Evolutionary conservation across 2,329 filamentous ascomycete species (phyloP), one percentile per base, ranked within the genome.

Genomic region (Cercospora sp.): DNA sequence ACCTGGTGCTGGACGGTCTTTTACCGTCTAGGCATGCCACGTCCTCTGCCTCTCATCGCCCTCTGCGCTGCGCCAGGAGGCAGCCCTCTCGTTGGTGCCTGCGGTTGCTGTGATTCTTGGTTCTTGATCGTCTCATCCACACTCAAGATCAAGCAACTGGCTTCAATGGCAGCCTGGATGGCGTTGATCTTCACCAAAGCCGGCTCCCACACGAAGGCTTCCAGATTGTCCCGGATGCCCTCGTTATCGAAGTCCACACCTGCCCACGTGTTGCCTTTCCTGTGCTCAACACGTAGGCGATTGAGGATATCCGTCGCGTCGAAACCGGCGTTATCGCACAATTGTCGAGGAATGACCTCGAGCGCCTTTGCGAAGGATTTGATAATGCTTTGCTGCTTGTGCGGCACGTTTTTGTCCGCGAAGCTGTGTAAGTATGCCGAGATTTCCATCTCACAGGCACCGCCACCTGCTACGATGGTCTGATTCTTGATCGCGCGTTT

Each of bases 51-150:
- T 74, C 94, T 87, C 73, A 98, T 82, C 51, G 93, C 94, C 77
- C 94, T 86, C 84, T 98, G 94, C 10, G 94, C 94, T 23, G 94
- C 94, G 73, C 84, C 84, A 5, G 82, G 83, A 31, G 84, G 84
- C 73, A 85, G 84, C 20, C 88, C 87, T 80, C 91, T 86, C 65
- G 88, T 87, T 0, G 94, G 94, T 8, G 89, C 93, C 80, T 97
- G 92, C 26, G 94, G 91, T 80, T 89, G 85, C 75, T 90, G 87
- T 76, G 92, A 97, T 84, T 98, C 94, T 84, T 99, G 93, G 82
- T 99, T 99, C 82, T 74, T 93, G 82, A 99, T 98, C 36, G 95
- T 99, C 88, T 99, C 95, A 78, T 99, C 95, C 66, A 99, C 95
- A 75, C 93, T 91, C 76, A 99, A 83, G 74, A 99, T 98, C 83